Evolutionary conservation across 257 asterid genomes (phyloP).

Genomic region (Forsythia viridissima): DNA sequence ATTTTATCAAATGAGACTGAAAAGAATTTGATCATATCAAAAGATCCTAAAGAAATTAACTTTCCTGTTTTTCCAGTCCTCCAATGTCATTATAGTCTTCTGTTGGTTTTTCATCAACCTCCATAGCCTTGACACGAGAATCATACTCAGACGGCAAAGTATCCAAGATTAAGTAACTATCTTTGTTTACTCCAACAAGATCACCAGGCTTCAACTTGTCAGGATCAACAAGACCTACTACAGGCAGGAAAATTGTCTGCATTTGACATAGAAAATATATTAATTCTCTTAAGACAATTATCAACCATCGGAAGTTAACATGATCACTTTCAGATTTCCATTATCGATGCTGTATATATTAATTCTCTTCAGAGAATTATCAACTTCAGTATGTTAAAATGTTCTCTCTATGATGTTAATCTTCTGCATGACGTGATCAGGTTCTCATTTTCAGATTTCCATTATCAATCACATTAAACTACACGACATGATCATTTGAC

Average conservation of each 20-base stretch:
- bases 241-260: constrained; percentile 96
- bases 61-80: constrained; percentile 94
- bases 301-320: background rate
- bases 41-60: background rate
- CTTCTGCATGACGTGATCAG: background rate
- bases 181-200: constrained; percentile 97
- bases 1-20: background rate
- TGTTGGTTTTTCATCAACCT: constrained; percentile 98
- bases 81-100: constrained; percentile 97
- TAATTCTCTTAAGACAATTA: background rate
- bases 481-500: background rate
- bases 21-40: background rate
- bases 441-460: background rate
- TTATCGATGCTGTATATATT: background rate
- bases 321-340: background rate
- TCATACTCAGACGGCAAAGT: constrained; percentile 96
- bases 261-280: constrained; percentile 18
- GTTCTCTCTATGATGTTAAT: background rate
- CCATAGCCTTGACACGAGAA: constrained; percentile 98
- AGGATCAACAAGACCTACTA: constrained; percentile 95
- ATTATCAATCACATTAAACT: background rate
- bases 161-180: constrained; percentile 91
- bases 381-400: background rate
- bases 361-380: background rate
- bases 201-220: constrained; percentile 93